Evolutionary conservation across 2,329 filamentous ascomycete genomes (phyloP).

Genomic region (Verticillium klebahnii): DNA sequence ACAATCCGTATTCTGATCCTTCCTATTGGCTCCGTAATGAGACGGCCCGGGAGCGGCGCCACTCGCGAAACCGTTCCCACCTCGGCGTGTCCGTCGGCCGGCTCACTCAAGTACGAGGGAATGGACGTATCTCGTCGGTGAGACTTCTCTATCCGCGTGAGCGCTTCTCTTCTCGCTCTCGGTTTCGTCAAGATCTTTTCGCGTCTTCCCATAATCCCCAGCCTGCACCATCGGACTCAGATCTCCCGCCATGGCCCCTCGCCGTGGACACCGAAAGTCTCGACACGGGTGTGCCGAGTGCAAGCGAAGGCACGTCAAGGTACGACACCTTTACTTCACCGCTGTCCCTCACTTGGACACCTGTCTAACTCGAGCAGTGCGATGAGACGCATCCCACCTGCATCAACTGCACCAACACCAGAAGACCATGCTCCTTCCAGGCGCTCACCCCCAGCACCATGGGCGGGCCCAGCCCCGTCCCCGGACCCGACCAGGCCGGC

Average conservation of each 20-base stretch:
- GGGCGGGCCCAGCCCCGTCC: neutral
- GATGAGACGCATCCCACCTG: neutral
- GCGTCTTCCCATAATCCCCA: too few relatives aligned
- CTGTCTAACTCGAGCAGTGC: neutral
- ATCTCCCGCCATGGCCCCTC: neutral
- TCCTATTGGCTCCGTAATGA: neutral
- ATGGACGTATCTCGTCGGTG: neutral
- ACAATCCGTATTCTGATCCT: neutral
- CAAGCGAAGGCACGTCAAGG: slow-evolving; percentile 1
- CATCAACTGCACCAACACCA: neutral
- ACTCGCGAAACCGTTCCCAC: neutral
- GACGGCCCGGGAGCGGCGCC: neutral
- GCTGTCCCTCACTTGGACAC: neutral
- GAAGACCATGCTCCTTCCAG: neutral
- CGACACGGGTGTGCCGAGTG: neutral
- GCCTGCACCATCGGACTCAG: neutral
- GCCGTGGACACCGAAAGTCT: neutral
- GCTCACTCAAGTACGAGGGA: neutral
- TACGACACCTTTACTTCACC: neutral
- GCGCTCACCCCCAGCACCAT: neutral
- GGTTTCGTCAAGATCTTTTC: neutral
- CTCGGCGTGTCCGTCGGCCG: neutral
- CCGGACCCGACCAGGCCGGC: neutral
- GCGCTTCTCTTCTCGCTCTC: neutral
- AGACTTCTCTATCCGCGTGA: neutral